Base-by-base conservation (phyloP, 495 filamentous ascomycete species). In the Tuber umbilicatum region DNA sequence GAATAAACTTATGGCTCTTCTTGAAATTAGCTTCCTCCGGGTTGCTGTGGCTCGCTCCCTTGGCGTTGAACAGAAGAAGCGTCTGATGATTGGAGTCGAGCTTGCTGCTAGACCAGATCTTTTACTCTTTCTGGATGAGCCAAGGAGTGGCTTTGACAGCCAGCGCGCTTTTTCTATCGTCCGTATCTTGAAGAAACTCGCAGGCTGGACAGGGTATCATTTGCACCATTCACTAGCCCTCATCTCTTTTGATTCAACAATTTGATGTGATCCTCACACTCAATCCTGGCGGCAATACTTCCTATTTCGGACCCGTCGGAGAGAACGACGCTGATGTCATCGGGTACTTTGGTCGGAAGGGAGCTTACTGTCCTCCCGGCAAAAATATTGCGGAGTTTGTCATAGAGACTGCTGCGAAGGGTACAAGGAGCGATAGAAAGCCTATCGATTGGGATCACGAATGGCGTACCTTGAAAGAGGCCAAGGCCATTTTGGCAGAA, bases 371-470 rank as follows among this genome's bases (percentile, higher is more conserved):
- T 76, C 87, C 88, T 5, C 87, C 88, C 0, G 83, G 85, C 10
- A 90, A 91, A 84, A 96, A 96, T 81, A 87, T 92, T 19, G 93
- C 93, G 40, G 93, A 97, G 81, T 94, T 93, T 83, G 91, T 97
- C 47, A 86, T 97, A 4, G 92, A 96, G 79, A 92, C 91, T 0
- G 93, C 91, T n/a, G 90, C 90, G 78, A 83, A 86, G 6, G 84
- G 83, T 10, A 84, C 83, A 60, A 77, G 84, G 4, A 78, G 83
- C 55, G 85, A 89, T 71, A 89, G 88, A 35, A 88, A 85, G 70
- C 82, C 82, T 31, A 81, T 90, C 9, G 85, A 92, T 81, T 92
- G 90, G 90, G 90, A 89, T 80, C 85, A 90, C 67, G 88, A 90
- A 82, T 92, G 90, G 90, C 84, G 83, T 68, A 86, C 85, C 50